Evolutionary conservation across 768 basidiomycete genomes (phyloP).

Genomic region (Hemileccinum impolitum): DNA sequence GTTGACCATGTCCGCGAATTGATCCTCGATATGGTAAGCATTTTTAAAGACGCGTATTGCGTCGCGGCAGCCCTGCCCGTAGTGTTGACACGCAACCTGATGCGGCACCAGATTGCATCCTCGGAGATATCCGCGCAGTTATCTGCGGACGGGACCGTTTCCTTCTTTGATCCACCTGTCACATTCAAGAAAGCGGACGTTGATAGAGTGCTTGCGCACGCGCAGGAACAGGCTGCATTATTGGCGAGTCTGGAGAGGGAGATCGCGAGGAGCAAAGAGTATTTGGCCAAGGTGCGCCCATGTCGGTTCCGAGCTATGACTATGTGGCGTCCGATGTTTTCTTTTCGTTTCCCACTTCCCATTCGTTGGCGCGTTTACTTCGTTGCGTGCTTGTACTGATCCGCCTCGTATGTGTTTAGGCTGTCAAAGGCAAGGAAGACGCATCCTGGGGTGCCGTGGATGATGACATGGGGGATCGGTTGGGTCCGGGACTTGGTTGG

Average conservation of each 20-base stretch:
- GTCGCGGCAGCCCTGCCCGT: too few species aligned
- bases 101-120: conserved; percentile 54
- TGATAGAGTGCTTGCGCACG: conserved; percentile 51
- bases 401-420: conserved; percentile 12
- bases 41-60: not conserved
- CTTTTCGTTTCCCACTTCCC: too few species aligned
- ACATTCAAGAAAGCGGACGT: conserved; percentile 58
- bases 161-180: conserved; percentile 65
- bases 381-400: not conserved
- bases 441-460: conserved; percentile 24
- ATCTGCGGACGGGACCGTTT: conserved; percentile 66
- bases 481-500: conserved; percentile 21
- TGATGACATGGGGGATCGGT: conserved; percentile 26
- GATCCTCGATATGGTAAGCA: conserved; percentile 69
- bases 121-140: conserved; percentile 69
- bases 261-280: conserved; percentile 66
- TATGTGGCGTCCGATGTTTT: too few species aligned
- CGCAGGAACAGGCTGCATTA: conserved; percentile 43
- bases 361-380: too few species aligned
- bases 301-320: too few species aligned
- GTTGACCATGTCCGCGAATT: conserved; percentile 56
- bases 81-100: not conserved
- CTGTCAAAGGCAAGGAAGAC: conserved; percentile 31
- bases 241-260: conserved; percentile 25
- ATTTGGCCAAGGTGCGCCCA: conserved; percentile 58